Conservation (phyloP, 1,139 yeast genomes). For the Barnettozyma hawaiiensis region DNA sequence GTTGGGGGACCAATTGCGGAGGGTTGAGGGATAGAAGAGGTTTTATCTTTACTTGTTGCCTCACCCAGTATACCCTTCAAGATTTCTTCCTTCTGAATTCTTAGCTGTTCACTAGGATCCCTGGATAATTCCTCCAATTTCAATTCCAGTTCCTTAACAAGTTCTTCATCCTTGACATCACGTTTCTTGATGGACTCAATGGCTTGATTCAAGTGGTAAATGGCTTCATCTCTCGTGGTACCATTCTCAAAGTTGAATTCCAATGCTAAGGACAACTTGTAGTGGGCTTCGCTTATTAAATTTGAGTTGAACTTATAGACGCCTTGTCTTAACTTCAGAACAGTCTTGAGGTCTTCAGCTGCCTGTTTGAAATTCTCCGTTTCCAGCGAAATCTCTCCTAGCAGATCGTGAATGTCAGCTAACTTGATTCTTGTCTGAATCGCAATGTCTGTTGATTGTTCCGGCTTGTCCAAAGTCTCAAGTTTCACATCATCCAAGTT, state of each 20-base stretch:
- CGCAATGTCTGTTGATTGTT: slow-evolving; percentile 31
- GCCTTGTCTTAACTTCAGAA: slow-evolving; percentile 51
- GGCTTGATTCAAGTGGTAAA: slow-evolving; percentile 54
- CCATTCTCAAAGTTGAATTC: slow-evolving; percentile 52
- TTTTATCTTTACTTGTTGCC: slow-evolving; percentile 25
- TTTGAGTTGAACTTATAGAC: slow-evolving; percentile 46
- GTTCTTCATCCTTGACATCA: slow-evolving; percentile 23
- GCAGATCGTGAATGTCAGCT: slow-evolving; percentile 69
- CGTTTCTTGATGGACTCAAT: slow-evolving; percentile 48
- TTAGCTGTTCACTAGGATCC: slow-evolving; percentile 46
- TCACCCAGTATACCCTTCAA: slow-evolving; percentile 61
- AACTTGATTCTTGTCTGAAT: slow-evolving; percentile 45
- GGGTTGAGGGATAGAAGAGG: slow-evolving; percentile 2
- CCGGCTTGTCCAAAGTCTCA: slow-evolving; percentile 33
- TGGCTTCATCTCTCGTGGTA: slow-evolving; percentile 45
- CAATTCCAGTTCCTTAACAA: slow-evolving; percentile 29
- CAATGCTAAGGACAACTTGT: slow-evolving; percentile 72
- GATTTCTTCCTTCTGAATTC: slow-evolving; percentile 52
- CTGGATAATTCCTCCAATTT: slow-evolving; percentile 46
- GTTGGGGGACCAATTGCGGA: slow-evolving; percentile 19
- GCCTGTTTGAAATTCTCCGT: slow-evolving; percentile 81
- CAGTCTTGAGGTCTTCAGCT: slow-evolving; percentile 53
- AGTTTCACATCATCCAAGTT: slow-evolving; percentile 16
- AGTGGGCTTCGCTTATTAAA: slow-evolving; percentile 71
- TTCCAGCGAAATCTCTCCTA: slow-evolving; percentile 88